phyloP scores from a whole-genome alignment of 129 eudicot species.

The Chrysanthemum seticuspe region DNA sequence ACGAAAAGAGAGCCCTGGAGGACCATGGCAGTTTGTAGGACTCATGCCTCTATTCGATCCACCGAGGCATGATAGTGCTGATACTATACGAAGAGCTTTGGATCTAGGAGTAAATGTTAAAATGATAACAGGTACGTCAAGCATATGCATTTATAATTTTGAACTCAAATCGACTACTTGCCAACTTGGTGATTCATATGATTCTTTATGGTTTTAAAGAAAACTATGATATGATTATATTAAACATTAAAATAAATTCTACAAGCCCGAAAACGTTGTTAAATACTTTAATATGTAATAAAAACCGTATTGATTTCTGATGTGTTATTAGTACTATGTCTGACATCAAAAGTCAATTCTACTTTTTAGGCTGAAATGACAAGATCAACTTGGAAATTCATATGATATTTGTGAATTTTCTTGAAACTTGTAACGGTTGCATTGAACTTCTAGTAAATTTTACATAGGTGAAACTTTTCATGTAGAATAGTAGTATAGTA shows the following conservation, averaged over 20 bases:
- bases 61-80: slow-evolving; percentile 21
- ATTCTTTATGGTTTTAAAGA: background rate
- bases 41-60: slow-evolving; percentile 20
- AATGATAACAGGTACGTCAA: slow-evolving; percentile 26
- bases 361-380: background rate
- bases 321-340: background rate
- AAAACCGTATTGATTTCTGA: background rate
- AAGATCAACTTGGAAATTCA: background rate
- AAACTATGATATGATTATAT: background rate
- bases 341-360: background rate
- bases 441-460: background rate
- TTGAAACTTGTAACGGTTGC: background rate
- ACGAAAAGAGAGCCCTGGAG: slow-evolving; percentile 14
- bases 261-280: background rate
- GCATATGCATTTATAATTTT: background rate
- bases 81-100: slow-evolving; percentile 24
- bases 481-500: background rate
- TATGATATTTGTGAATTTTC: background rate
- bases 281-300: background rate
- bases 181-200: background rate
- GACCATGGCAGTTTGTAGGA: slow-evolving; percentile 18
- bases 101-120: slow-evolving; percentile 31
- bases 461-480: background rate
- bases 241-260: background rate
- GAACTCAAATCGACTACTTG: background rate